Evolutionary conservation across 257 asterid species (phyloP).

Genomic region (Lycium ferocissimum): DNA sequence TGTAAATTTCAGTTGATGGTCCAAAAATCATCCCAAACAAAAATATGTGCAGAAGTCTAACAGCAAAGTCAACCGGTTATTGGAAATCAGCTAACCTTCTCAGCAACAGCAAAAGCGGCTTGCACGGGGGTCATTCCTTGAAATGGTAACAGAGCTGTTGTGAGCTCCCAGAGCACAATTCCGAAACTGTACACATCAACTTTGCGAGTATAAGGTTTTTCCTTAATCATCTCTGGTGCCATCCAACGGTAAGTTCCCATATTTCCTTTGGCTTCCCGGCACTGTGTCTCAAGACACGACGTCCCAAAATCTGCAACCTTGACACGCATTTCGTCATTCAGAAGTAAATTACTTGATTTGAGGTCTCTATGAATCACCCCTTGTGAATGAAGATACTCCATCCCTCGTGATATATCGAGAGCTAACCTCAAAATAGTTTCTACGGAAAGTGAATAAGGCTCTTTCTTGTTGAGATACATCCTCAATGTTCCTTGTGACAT

Average conservation of each 20-base stretch:
- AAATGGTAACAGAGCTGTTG: conserved; percentile 76
- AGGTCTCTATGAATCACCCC: conserved; percentile 94
- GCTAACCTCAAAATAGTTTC: conserved; percentile 68
- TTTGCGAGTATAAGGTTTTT: conserved; percentile 69
- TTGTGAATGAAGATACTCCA: conserved; percentile 85
- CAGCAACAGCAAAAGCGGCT: conserved; percentile 83
- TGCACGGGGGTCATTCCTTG: conserved; percentile 86
- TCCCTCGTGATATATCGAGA: conserved; percentile 81
- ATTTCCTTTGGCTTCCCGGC: conserved; percentile 61
- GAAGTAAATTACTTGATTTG: conserved; percentile 82
- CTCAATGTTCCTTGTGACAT: conserved; percentile 84
- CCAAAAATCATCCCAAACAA: no score
- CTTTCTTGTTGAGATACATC: conserved; percentile 80
- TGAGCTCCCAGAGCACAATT: conserved; percentile 84
- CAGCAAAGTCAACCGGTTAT: background rate
- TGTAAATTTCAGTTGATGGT: no score
- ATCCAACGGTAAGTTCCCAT: conserved; percentile 95
- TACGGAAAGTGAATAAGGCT: conserved; percentile 69
- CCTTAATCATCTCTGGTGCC: conserved; percentile 93
- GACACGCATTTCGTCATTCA: conserved; percentile 74
- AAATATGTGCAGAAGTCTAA: background rate
- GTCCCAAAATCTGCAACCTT: conserved; percentile 93
- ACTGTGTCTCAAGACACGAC: conserved; percentile 75
- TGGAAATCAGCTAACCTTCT: conserved; percentile 55
- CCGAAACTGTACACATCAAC: conserved; percentile 91